Percentiles rank a stretch among this genome's conserved stretches.
Evolutionary conservation across 164 flowering plant genomes (phyloP).

Genomic region (Stephania yunnanensis): DNA sequence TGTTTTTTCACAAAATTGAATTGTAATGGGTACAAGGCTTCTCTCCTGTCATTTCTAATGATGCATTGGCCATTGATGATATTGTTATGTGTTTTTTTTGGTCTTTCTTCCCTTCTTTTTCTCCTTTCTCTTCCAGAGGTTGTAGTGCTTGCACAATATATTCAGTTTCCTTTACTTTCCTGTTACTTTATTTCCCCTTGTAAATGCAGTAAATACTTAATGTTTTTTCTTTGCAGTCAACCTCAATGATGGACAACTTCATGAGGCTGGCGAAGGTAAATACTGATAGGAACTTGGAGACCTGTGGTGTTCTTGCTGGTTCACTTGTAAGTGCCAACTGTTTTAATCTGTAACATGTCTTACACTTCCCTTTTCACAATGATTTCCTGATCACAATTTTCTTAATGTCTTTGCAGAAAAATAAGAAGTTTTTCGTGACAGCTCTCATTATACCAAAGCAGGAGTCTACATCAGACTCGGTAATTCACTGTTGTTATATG

Average conservation of each 20-base stretch:
- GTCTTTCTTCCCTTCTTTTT: too few relatives aligned
- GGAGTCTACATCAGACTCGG: constrained; percentile 89
- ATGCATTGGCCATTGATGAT: too few relatives aligned
- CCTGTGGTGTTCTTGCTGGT: constrained; percentile 97
- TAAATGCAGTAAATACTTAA: too few relatives aligned
- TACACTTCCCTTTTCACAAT: background rate
- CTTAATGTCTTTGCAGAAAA: constrained; percentile 46
- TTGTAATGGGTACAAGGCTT: too few relatives aligned
- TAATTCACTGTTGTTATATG: constrained; percentile 25
- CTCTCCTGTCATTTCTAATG: too few relatives aligned
- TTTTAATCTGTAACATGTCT: background rate
- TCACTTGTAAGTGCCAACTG: constrained; percentile 60
- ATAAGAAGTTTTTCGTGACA: constrained; percentile 70
- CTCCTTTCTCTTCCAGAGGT: too few relatives aligned
- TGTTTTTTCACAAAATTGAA: too few relatives aligned
- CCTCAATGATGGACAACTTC: constrained; percentile 78
- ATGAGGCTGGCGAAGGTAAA: constrained; percentile 90
- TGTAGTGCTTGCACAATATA: too few relatives aligned
- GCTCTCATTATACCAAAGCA: constrained; percentile 96
- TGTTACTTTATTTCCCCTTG: too few relatives aligned
- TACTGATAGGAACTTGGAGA: constrained; percentile 78
- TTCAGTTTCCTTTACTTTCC: too few relatives aligned
- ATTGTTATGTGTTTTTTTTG: too few relatives aligned
- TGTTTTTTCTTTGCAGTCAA: constrained; percentile 42
- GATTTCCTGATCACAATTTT: background rate